Evolutionary conservation across 2,329 filamentous ascomycete species (phyloP).

Genomic region (Fusarium irregulare): DNA sequence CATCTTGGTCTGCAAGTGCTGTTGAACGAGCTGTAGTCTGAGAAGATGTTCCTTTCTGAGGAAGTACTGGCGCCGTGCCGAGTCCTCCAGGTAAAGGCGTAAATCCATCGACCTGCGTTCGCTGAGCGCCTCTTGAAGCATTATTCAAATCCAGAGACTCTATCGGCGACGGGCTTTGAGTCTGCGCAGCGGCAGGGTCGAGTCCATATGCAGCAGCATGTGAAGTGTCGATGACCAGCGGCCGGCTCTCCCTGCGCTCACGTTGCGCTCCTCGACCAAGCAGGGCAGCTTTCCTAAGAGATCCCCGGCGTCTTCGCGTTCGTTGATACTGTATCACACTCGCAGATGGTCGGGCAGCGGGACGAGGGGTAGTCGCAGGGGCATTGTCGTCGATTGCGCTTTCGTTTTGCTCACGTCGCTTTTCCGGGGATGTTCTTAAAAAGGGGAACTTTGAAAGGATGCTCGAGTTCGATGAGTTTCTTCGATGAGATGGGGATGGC

Average conservation of each 20-base stretch:
- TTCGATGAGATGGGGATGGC: slow-evolving; percentile 43
- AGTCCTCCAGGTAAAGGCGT: slow-evolving; percentile 50
- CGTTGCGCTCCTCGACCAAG: slow-evolving; percentile 78
- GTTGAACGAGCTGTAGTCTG: slow-evolving; percentile 20
- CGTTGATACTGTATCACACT: slow-evolving; percentile 57
- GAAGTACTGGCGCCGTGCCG: slow-evolving; percentile 24
- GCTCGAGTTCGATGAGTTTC: slow-evolving; percentile 69
- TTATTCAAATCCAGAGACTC: slow-evolving; percentile 60
- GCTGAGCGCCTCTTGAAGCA: slow-evolving; percentile 57
- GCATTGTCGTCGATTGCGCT: slow-evolving; percentile 53
- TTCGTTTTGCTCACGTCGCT: slow-evolving; percentile 51
- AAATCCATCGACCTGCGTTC: slow-evolving; percentile 60
- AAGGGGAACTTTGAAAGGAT: slow-evolving; percentile 78
- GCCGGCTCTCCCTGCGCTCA: slow-evolving; percentile 65
- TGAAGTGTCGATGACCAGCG: slow-evolving; percentile 57
- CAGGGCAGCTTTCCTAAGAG: slow-evolving; percentile 86
- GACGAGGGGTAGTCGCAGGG: slow-evolving; percentile 50
- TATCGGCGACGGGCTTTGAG: slow-evolving; percentile 41
- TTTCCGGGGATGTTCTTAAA: slow-evolving; percentile 60
- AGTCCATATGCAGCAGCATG: slow-evolving; percentile 43
- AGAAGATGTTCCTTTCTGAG: slow-evolving; percentile 27
- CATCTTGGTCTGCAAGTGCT: slow-evolving; percentile 35
- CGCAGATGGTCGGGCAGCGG: slow-evolving; percentile 45
- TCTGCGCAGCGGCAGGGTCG: slow-evolving; percentile 33
- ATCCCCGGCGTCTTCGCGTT: slow-evolving; percentile 80